These are phyloP conservation scores for Acaromyces ingoldii DNA, from an alignment of 1,284 basidiomycete genomes.

Conservation along the genomic window DNA sequence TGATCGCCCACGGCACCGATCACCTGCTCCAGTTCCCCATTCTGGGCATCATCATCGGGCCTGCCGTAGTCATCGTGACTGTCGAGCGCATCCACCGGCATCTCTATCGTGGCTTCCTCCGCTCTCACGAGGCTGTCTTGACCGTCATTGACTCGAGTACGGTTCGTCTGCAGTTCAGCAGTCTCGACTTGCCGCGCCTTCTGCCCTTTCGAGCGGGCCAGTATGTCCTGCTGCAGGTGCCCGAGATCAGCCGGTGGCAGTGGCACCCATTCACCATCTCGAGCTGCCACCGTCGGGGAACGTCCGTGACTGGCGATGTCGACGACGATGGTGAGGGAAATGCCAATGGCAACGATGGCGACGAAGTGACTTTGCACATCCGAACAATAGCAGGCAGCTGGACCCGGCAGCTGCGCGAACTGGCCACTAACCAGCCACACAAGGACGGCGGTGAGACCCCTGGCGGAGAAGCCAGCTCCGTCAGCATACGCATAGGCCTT, in stretches of 20 bases:
- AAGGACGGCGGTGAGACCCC: too few relatives aligned
- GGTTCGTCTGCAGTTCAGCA: neutral
- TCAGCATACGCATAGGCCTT: constrained; percentile 7
- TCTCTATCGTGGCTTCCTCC: too few relatives aligned
- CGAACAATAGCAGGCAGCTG: constrained; percentile 10
- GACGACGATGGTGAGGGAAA: too few relatives aligned
- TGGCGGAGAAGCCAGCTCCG: too few relatives aligned
- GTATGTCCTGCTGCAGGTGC: constrained; percentile 9
- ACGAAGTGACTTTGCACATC: constrained; percentile 12
- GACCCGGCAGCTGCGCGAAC: constrained; percentile 2
- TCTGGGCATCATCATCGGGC: constrained; percentile 5
- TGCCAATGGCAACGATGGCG: too few relatives aligned
- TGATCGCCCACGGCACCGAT: constrained; percentile 6
- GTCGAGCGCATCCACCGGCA: neutral
- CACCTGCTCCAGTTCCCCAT: constrained; percentile 4
- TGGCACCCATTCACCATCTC: constrained; percentile 16
- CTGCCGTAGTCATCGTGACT: neutral
- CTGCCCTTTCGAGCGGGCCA: constrained; percentile 9
- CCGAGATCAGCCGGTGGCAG: constrained; percentile 1
- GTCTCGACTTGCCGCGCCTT: too few relatives aligned
- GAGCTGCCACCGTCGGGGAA: too few relatives aligned
- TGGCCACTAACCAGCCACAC: too few relatives aligned
- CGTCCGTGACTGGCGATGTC: too few relatives aligned
- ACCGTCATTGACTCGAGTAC: neutral
- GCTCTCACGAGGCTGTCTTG: too few relatives aligned